A percentile compares a stretch with the other conserved stretches of the same genome.
phyloP scores from a whole-genome alignment of 352 stramenopile species.

The Lagenidium giganteum region DNA sequence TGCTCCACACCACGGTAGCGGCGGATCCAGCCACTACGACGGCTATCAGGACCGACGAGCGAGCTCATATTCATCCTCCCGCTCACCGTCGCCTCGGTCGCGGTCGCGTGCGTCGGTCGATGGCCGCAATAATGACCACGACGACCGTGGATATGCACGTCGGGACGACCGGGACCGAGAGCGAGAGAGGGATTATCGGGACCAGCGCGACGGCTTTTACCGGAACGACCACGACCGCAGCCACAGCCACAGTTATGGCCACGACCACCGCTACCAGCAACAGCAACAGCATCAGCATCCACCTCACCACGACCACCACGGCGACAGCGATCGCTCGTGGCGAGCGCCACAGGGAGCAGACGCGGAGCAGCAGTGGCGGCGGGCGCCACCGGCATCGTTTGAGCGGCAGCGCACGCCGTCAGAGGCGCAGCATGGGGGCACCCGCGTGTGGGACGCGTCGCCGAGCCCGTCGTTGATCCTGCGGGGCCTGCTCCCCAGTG shows the following conservation, averaged over 20 bases:
- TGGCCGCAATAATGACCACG: too few species aligned
- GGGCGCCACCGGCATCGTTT: background rate
- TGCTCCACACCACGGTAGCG: too few species aligned
- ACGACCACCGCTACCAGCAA: background rate
- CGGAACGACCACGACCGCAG: too few species aligned
- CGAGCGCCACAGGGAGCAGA: too few species aligned
- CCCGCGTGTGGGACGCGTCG: conserved; percentile 15
- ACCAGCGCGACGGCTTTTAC: background rate
- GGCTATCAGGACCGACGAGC: background rate
- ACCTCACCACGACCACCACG: conserved; percentile 4
- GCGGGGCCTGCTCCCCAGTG: conserved; percentile 37
- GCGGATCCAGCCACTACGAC: too few species aligned
- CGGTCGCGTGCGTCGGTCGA: too few species aligned
- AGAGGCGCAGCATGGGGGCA: background rate
- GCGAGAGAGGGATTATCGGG: too few species aligned
- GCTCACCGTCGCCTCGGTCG: conserved; percentile 7
- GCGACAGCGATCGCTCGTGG: too few species aligned
- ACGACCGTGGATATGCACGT: too few species aligned
- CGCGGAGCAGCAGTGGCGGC: too few species aligned
- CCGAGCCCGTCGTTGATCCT: conserved; percentile 65
- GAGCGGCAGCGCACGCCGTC: too few species aligned
- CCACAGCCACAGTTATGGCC: background rate
- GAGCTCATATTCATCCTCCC: conserved; percentile 1
- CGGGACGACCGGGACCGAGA: too few species aligned
- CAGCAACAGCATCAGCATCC: background rate